Evolutionary conservation across 139 green algal species (phyloP), one percentile per base, ranked within the genome.

Genomic region (Picochlorum costavermella): DNA sequence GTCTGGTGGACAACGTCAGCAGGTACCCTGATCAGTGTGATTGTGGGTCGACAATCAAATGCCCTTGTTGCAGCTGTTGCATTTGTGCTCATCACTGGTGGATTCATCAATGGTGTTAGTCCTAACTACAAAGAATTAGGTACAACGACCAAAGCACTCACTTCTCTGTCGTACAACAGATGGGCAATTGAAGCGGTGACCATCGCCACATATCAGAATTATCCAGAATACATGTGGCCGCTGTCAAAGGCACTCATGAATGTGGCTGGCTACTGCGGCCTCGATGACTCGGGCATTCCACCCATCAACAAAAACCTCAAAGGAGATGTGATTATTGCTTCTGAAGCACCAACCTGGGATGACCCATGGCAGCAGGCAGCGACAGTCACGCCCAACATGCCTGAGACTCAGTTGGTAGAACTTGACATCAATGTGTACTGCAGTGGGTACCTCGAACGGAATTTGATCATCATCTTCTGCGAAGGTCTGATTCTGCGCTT

Each of bases 101-200:
- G 74, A 29, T 82, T 83, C 65, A 62, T 83, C 33, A 82, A 82
- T 56, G 76, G 76, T n/a, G 61, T 83, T 5, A 68, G 62, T 23
- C 76, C 76, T 11, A 63, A 63, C n/a, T 82, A 69, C 57, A 25
- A 56, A 4, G 40, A 61, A 23, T 60, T 83, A 14, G 49, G 48
- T 3, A 30, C 64, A 10, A 17, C 65, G 26, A 71, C 76, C 70
- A 80, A 76, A 23, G 23, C 17, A 49, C 23, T 76, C 33, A 76
- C 63, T 14, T n/a, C 45, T 28, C 25, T 76, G 4, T 68, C 55
- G 2, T 76, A 76, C 55, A 72, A 71, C 36, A 40, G 69, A 26
- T 76, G 70, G 70, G 70, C 64, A 1, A 23, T 64, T 6, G 70
- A 76, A 23, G 40, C 66, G 2, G 63, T 68, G 12, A 46, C 31